Percentiles rank a stretch among this genome's conserved stretches.
These are phyloP conservation scores for Dactylellina drechsleri DNA, from an alignment of 2,329 filamentous ascomycete genomes.

Conservation along the genomic window DNA sequence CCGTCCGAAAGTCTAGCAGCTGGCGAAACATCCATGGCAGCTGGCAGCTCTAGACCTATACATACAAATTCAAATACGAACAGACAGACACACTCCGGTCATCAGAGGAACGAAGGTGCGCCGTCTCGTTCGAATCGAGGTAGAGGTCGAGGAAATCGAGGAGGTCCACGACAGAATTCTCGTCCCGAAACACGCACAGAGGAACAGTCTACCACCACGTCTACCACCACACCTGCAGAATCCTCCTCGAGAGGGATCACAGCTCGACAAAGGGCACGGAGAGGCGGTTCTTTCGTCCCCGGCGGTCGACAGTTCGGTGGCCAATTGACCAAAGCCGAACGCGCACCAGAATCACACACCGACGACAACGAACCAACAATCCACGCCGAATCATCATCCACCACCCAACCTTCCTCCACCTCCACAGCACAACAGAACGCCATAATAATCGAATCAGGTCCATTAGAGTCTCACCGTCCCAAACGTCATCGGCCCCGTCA, in stretches of 20 bases:
- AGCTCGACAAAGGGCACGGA: conserved; percentile 28
- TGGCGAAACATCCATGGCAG: neutral
- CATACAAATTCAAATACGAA: neutral
- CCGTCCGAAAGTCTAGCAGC: conserved; percentile 29
- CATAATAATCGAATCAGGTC: conserved; percentile 30
- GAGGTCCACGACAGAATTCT: conserved; percentile 10
- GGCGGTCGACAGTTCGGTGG: conserved; percentile 63
- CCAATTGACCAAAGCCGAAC: conserved; percentile 63
- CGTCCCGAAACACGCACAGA: conserved; percentile 5
- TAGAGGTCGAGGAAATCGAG: conserved; percentile 18
- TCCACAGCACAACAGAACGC: conserved; percentile 59
- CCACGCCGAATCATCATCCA: conserved; percentile 60
- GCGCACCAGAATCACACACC: conserved; percentile 58
- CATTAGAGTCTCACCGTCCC: conserved; percentile 5
- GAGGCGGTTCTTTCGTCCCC: conserved; percentile 53
- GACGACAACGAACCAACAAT: conserved; percentile 49
- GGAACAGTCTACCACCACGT: neutral
- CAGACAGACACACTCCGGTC: conserved; percentile 24
- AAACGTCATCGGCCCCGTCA: neutral
- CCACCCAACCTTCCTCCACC: conserved; percentile 63
- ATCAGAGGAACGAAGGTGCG: conserved; percentile 27
- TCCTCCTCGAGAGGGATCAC: conserved; percentile 28
- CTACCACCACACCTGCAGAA: conserved; percentile 9
- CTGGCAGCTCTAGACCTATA: conserved; percentile 25
- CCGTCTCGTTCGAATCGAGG: conserved; percentile 46